These are phyloP conservation scores for Ogataea nakhonphanomensis DNA, from an alignment of 805 yeast species.

Conservation along the genomic window DNA sequence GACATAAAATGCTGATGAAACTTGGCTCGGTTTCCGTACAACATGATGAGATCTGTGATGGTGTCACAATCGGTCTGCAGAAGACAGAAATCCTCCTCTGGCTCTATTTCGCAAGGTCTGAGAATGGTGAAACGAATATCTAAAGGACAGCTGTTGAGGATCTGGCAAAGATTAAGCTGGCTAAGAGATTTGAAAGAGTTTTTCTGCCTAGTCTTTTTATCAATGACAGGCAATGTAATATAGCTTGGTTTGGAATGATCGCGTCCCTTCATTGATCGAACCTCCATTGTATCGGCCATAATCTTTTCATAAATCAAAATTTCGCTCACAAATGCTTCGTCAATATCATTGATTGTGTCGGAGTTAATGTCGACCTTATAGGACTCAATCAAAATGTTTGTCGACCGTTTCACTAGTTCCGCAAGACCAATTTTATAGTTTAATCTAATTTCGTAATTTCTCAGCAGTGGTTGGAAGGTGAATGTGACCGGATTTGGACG, in stretches of 20 bases:
- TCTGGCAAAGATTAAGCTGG: constrained; percentile 18
- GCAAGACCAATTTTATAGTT: constrained; percentile 46
- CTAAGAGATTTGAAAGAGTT: constrained; percentile 20
- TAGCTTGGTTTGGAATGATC: constrained; percentile 23
- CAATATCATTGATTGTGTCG: constrained; percentile 39
- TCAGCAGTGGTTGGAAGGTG: constrained; percentile 33
- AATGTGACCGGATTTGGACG: constrained; percentile 53
- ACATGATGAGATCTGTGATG: constrained; percentile 41
- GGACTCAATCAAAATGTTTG: constrained; percentile 49
- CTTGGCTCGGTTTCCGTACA: constrained; percentile 50
- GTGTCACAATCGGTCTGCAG: constrained; percentile 35
- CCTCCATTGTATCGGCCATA: constrained; percentile 29
- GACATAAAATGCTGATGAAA: constrained; percentile 49
- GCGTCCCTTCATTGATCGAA: constrained; percentile 21
- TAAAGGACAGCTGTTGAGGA: constrained; percentile 29
- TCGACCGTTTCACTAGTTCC: constrained; percentile 46
- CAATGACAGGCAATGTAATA: constrained; percentile 31
- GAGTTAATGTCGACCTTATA: constrained; percentile 44
- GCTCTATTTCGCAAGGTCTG: constrained; percentile 25
- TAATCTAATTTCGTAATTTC: constrained; percentile 32
- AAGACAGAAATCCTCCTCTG: constrained; percentile 27
- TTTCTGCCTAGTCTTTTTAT: constrained; percentile 19
- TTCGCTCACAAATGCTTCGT: constrained; percentile 41
- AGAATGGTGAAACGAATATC: constrained; percentile 31
- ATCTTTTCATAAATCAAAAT: constrained; percentile 34